Conservation (phyloP, 805 yeast species). For the Hyphopichia homilentoma region DNA sequence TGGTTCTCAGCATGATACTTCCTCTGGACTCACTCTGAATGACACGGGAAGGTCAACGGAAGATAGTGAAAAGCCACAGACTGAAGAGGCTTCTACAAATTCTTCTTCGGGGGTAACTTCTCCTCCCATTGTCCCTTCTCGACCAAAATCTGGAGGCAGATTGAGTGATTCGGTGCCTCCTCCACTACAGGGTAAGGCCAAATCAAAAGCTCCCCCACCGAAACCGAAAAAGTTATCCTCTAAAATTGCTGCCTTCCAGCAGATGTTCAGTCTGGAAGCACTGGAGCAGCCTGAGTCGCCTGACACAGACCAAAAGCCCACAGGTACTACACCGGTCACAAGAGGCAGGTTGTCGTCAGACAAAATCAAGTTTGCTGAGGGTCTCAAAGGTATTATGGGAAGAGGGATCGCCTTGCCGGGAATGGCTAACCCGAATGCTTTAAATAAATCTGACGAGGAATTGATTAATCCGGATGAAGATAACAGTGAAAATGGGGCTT, state of each 20-base stretch:
- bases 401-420: constrained; percentile 51
- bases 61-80: background rate
- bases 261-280: constrained; percentile 50
- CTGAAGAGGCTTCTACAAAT: background rate
- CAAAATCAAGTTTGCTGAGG: constrained; percentile 50
- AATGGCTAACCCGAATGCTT: constrained; percentile 43
- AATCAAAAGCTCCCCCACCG: constrained; percentile 48
- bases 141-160: constrained; percentile 1
- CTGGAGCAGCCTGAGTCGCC: constrained; percentile 1
- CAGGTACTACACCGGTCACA: too few species aligned
- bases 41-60: too few species aligned
- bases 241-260: constrained; percentile 77
- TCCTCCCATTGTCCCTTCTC: background rate
- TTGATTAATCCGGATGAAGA: constrained; percentile 9
- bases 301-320: background rate
- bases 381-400: constrained; percentile 56
- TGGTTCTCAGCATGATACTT: too few species aligned
- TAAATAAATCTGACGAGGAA: constrained; percentile 5
- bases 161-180: too few species aligned
- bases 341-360: constrained; percentile 27
- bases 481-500: constrained; percentile 10
- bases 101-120: too few species aligned
- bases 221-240: constrained; percentile 78
- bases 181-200: too few species aligned
- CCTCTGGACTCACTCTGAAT: too few species aligned